Evolutionary conservation across 257 asterid genomes (phyloP).

Genomic region (Agastache rugosa): DNA sequence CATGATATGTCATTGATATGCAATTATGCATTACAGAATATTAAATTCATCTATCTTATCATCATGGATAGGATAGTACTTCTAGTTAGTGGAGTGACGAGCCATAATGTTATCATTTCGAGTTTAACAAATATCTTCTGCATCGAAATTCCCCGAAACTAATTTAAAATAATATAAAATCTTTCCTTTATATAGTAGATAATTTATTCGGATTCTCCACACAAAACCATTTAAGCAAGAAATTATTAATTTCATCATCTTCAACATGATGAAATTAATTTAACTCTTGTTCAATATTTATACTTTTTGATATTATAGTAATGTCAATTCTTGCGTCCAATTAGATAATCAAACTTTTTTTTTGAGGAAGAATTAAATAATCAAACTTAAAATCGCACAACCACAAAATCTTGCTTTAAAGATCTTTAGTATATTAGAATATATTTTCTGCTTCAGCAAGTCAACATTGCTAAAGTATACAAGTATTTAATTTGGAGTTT

Average conservation of each 20-base stretch:
- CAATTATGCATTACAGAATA: no score
- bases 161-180: background rate
- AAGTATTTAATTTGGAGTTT: slow-evolving; percentile 33
- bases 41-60: no score
- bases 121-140: no score
- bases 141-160: no score
- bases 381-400: slow-evolving; percentile 13
- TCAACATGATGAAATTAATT: background rate
- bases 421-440: slow-evolving; percentile 19
- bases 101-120: no score
- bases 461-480: slow-evolving; percentile 39
- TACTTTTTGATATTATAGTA: background rate
- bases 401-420: slow-evolving; percentile 36
- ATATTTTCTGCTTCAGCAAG: slow-evolving; percentile 23
- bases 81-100: no score
- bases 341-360: slow-evolving; percentile 7
- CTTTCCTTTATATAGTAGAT: background rate
- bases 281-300: no score
- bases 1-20: no score
- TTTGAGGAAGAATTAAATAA: no score
- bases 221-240: background rate
- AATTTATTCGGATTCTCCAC: background rate
- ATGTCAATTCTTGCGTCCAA: slow-evolving; percentile 17
- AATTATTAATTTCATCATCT: background rate
- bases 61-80: no score